Evolutionary conservation across 1,284 basidiomycete species (phyloP), one percentile per base, ranked within the genome.

Genomic region (Sporisorium exsertum): DNA sequence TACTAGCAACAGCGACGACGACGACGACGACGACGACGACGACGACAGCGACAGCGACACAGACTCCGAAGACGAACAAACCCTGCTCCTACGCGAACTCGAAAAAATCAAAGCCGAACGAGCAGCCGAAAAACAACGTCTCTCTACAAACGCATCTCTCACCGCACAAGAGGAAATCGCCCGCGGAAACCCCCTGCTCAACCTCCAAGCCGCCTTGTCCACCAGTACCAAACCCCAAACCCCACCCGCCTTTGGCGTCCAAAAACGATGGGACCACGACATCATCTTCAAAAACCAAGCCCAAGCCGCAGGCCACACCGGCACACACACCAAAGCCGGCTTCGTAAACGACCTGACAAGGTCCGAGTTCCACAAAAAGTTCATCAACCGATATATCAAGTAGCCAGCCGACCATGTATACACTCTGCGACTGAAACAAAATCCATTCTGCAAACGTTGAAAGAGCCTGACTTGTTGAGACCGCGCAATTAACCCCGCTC

Each of bases 271-370:
- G 84, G 84, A 85, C 66, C 81, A 85, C 58, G 84, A 85, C 52
- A 63, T 85, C 22, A 84, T 85, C 27, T 85, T 85, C 72, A 83
- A 84, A 61, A 85, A 85, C 58, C 84, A 85, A 55, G 77, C 84
- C 4, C 9, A 8, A 2, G 56, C 37, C 4, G 27, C 66, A 6
- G 54, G 43, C 3, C 52, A 58, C 33, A 42, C n/a, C 1, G 37
- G 29, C 43, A 26, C 5, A 6, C 8, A 50, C 2, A 35, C 24
- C 26, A 59, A 16, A 69, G 68, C 22, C 0, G 59, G 29, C 0
- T 85, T 83, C 56, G 76, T 85, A 9, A 85, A 85, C 55, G 84
- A 85, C 55, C 53, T 85, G 2, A 84, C 79, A 6, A 60, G 82
- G 9, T 79, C 78, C 27, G 81, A 84, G 32, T 85, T 85, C 57